phyloP scores from a whole-genome alignment of 495 filamentous ascomycete genomes.

The Aspergillus nanangensis region DNA sequence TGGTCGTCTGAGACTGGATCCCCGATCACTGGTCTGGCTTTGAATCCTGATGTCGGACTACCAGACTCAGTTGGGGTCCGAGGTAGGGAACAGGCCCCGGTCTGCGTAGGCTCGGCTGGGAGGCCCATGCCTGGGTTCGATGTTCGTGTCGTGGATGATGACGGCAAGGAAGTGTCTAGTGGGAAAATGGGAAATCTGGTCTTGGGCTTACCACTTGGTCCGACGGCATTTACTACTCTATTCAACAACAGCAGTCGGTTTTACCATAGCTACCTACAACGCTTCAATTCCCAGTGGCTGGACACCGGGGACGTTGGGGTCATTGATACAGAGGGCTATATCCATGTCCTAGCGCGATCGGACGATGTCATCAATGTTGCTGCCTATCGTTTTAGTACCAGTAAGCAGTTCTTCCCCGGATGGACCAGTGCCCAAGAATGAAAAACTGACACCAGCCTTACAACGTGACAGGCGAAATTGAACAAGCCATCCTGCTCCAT shows the following conservation, averaged over 20 bases:
- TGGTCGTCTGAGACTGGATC: constrained; percentile 79
- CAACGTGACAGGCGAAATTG: too few relatives aligned
- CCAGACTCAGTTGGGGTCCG: constrained; percentile 11
- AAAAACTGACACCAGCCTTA: too few relatives aligned
- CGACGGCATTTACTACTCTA: constrained; percentile 86
- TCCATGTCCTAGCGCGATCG: constrained; percentile 89
- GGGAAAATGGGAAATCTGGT: constrained; percentile 82
- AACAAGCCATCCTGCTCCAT: constrained; percentile 83
- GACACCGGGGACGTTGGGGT: constrained; percentile 91
- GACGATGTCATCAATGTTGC: constrained; percentile 92
- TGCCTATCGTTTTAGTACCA: constrained; percentile 84
- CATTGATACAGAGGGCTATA: constrained; percentile 87
- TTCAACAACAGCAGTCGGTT: constrained; percentile 87
- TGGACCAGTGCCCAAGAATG: too few relatives aligned
- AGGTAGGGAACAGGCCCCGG: constrained; percentile 26
- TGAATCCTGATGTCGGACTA: constrained; percentile 31
- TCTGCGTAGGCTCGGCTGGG: constrained; percentile 72
- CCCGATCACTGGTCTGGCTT: constrained; percentile 69
- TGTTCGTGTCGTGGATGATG: constrained; percentile 66
- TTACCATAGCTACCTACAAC: constrained; percentile 80
- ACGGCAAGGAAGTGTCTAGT: constrained; percentile 60
- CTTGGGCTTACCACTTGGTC: constrained; percentile 88
- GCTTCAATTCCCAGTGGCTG: constrained; percentile 22
- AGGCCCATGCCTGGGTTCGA: constrained; percentile 79
- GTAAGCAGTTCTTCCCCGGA: too few relatives aligned